Conservation (phyloP, 2,329 filamentous ascomycete genomes). For the Cordyceps javanica region DNA sequence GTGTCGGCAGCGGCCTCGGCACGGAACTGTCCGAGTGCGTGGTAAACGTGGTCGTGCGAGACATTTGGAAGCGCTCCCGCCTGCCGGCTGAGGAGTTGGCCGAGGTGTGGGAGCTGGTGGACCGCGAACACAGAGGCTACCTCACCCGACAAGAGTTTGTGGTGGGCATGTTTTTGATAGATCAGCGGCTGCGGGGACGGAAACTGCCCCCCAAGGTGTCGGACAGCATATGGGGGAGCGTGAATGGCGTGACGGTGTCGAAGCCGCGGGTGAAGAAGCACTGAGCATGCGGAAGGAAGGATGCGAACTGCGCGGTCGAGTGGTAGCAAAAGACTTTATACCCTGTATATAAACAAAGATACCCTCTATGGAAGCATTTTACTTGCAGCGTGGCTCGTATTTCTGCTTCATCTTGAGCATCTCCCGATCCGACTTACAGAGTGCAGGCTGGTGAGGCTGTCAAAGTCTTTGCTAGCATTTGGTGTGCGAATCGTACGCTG, state of each 20-base stretch:
- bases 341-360: constrained; percentile 3
- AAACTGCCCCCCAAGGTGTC: constrained; percentile 68
- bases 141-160: constrained; percentile 69
- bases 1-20: constrained; percentile 15
- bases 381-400: too few relatives aligned
- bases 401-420: too few relatives aligned
- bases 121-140: constrained; percentile 46
- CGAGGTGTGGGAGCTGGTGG: constrained; percentile 73
- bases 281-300: background rate
- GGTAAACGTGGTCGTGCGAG: constrained; percentile 60
- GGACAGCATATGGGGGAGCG: constrained; percentile 72
- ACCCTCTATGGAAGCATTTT: background rate
- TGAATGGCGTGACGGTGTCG: constrained; percentile 38
- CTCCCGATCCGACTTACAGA: too few relatives aligned
- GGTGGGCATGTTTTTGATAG: constrained; percentile 76
- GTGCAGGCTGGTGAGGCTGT: too few relatives aligned
- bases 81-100: constrained; percentile 62
- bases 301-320: background rate
- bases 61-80: constrained; percentile 69
- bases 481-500: too few relatives aligned
- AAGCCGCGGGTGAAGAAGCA: constrained; percentile 24
- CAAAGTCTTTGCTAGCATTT: too few relatives aligned
- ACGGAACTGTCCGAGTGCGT: constrained; percentile 45
- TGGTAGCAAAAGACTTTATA: constrained; percentile 2
- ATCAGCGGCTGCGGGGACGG: constrained; percentile 71